Conservation (phyloP, 768 basidiomycete species). For the Vishniacozyma victoriae region DNA sequence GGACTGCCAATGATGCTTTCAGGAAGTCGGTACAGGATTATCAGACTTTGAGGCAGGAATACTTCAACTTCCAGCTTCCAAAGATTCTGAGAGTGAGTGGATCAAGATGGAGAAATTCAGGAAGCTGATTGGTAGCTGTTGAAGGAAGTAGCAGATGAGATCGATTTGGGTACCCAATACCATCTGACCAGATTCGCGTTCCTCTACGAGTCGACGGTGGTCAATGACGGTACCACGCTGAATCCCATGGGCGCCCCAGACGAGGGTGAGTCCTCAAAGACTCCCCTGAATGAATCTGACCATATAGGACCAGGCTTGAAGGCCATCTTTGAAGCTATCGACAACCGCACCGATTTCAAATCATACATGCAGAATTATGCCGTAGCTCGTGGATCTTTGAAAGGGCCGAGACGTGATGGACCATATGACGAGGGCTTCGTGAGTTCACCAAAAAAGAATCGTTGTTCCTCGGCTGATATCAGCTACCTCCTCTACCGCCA, state of each 20-base stretch:
- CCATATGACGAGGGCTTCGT: conserved; percentile 91
- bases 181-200: conserved; percentile 92
- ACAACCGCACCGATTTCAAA: conserved; percentile 91
- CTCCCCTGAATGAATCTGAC: neutral
- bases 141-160: conserved; percentile 92
- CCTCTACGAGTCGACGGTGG: conserved; percentile 80
- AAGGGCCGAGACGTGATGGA: conserved; percentile 81
- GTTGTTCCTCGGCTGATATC: neutral
- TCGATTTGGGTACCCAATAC: conserved; percentile 96
- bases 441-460: conserved; percentile 42
- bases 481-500: conserved; percentile 44
- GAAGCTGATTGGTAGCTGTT: conserved; percentile 62
- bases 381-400: conserved; percentile 65
- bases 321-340: conserved; percentile 79
- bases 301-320: conserved; percentile 68
- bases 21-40: conserved; percentile 84
- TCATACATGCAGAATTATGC: conserved; percentile 96
- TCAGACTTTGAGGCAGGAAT: conserved; percentile 87
- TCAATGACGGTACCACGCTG: conserved; percentile 80
- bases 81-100: conserved; percentile 76
- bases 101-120: too few species aligned
- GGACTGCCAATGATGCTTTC: conserved; percentile 76
- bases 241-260: conserved; percentile 53
- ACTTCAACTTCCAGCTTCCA: conserved; percentile 94
- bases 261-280: conserved; percentile 37